Percentiles rank a stretch among this genome's conserved stretches.
These are phyloP conservation scores for Ilex asprella DNA, from an alignment of 257 asterid species.

Conservation along the genomic window DNA sequence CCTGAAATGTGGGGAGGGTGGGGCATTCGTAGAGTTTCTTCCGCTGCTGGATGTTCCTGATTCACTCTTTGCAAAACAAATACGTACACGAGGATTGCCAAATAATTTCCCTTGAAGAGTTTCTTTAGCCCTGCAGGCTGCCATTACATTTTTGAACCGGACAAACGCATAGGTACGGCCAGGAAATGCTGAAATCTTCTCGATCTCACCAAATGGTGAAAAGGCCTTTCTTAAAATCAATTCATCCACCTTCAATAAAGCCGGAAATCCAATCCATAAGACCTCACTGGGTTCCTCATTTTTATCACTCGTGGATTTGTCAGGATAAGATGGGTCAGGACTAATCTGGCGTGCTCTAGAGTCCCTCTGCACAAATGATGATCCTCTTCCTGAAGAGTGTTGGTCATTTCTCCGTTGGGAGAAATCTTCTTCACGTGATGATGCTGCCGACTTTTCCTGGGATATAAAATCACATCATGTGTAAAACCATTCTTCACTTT, in stretches of 20 bases:
- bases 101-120: conserved; percentile 80
- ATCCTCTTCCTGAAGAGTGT: conserved; percentile 41
- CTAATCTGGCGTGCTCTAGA: conserved; percentile 48
- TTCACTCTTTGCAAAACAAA: conserved; percentile 65
- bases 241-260: conserved; percentile 78
- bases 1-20: conserved; percentile 51
- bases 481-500: conserved; percentile 12
- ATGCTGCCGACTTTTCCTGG: conserved; percentile 72
- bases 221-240: conserved; percentile 71
- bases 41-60: conserved; percentile 57
- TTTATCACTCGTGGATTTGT: conserved; percentile 49
- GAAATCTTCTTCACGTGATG: conserved; percentile 50
- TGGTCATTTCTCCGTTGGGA: conserved; percentile 44
- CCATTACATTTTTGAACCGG: conserved; percentile 58
- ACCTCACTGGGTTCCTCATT: conserved; percentile 82
- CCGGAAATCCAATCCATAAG: conserved; percentile 93
- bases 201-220: conserved; percentile 83
- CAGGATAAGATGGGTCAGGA: conserved; percentile 44
- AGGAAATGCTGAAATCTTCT: conserved; percentile 84
- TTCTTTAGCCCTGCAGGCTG: conserved; percentile 82
- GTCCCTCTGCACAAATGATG: conserved; percentile 53
- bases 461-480: conserved; percentile 29
- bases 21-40: conserved; percentile 36
- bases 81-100: conserved; percentile 84
- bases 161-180: conserved; percentile 93